Evolutionary conservation across 805 yeast genomes (phyloP), one percentile per base, ranked within the genome.

Genomic region (Zygoascus tannicola): DNA sequence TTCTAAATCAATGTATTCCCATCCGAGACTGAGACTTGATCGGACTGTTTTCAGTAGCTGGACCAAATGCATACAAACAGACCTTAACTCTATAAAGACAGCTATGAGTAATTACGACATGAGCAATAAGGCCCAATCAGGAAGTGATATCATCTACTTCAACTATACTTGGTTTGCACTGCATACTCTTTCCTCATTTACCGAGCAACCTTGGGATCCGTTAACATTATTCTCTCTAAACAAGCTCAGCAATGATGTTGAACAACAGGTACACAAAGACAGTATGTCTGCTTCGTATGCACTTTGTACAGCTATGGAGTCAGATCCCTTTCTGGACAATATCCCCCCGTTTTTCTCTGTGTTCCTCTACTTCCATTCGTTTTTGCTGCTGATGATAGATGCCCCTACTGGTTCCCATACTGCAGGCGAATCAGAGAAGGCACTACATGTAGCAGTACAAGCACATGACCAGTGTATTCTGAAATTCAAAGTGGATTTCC

Each of bases 191-290:
- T 37, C 40, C 5, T 15, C 22, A 23, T 37, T 37, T 26, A 21
- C 23, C 10, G 33, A 37, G 21, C 30, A 23, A 15, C 40, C 40
- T 10, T 37, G 40, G 40, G 40, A 37, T 18, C 32, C 33, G 15
- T 15, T 26, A 4, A 14, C 22, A 10, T n/a, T 37, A 8, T 18
- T 37, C 30, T 23, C 32, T n/a, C 20, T 21, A 7, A 16, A 22
- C 15, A 37, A 22, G 15, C 32, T 37, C 14, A 26, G 22, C 15
- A 3, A n/a, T 16, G 32, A 26, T 8, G 23, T 22, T 2, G 22
- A 15, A 12, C 21, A 23, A 21, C 22, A 23, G 15, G 22, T 37
- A n/a, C 23, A 37, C 18, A 10, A 37, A 15, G 14, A 37, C 20
- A 14, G 32, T 19, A 37, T 21, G 5, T 15, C 21, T n/a, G 40